These are phyloP conservation scores for Pseudocercospora fuligena DNA, from an alignment of 2,329 filamentous ascomycete species.

Conservation along the genomic window DNA sequence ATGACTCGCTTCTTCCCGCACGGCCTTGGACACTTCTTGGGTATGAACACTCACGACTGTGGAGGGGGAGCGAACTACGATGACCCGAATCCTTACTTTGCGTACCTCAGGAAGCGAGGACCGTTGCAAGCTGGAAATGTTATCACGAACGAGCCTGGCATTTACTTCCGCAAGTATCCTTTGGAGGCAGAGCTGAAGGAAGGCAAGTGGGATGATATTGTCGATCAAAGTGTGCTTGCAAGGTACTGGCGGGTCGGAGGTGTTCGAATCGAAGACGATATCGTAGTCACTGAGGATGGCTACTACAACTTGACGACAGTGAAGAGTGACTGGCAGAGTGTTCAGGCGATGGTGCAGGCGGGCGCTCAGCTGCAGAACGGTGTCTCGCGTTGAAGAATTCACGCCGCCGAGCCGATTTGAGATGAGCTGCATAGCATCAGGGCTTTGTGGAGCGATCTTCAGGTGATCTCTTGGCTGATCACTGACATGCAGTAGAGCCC, in stretches of 20 bases:
- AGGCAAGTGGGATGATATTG: conserved; percentile 64
- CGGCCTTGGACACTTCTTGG: conserved; percentile 57
- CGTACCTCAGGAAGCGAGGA: conserved; percentile 76
- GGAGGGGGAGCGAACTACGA: conserved; percentile 56
- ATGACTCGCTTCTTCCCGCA: conserved; percentile 58
- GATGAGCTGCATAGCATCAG: too few relatives aligned
- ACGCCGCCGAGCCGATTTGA: too few relatives aligned
- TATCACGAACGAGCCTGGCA: conserved; percentile 92
- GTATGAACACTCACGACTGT: conserved; percentile 58
- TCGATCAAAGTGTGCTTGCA: conserved; percentile 68
- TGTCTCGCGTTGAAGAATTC: neutral
- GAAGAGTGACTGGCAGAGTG: conserved; percentile 60
- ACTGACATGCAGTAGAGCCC: too few relatives aligned
- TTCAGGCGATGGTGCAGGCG: conserved; percentile 30
- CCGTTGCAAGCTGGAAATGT: conserved; percentile 64
- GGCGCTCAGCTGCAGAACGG: conserved; percentile 17
- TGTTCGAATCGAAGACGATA: conserved; percentile 87
- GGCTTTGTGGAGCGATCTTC: too few relatives aligned
- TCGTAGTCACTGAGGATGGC: conserved; percentile 77
- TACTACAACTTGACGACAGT: conserved; percentile 84
- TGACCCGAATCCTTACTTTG: conserved; percentile 83
- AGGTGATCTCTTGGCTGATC: too few relatives aligned
- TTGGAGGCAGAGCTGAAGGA: conserved; percentile 71
- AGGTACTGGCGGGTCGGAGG: conserved; percentile 80
- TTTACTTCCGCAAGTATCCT: conserved; percentile 76